A percentile compares a stretch with the other conserved stretches of the same genome.
Evolutionary conservation across 139 green algal genomes (phyloP).

Genomic region (Spirogloea muscicola): DNA sequence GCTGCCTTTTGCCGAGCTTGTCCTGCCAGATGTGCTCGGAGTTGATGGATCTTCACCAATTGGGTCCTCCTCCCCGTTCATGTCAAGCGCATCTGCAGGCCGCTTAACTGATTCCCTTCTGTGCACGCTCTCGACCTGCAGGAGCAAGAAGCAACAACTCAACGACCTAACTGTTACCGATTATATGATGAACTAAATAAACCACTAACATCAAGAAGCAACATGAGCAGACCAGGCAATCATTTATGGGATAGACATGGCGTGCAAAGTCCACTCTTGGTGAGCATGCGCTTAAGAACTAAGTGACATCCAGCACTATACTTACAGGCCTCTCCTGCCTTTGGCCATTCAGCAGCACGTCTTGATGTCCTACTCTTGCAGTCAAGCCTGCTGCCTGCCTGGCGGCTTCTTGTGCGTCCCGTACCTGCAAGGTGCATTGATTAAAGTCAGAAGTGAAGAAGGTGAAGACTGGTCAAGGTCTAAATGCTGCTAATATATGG

Average conservation of each 20-base stretch:
- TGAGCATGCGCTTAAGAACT: neutral
- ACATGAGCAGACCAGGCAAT: neutral
- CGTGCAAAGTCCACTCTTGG: neutral
- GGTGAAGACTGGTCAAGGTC: neutral
- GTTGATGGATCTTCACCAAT: too few species aligned
- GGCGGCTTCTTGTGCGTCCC: neutral
- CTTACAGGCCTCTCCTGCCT: neutral
- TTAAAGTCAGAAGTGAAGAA: neutral
- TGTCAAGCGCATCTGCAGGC: too few species aligned
- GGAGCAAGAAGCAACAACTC: too few species aligned
- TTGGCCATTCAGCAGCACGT: neutral
- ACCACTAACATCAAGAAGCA: neutral
- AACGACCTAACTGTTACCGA: slow-evolving; percentile 1
- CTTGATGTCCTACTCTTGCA: neutral
- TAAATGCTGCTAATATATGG: neutral
- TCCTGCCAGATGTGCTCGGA: too few species aligned
- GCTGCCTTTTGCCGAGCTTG: too few species aligned
- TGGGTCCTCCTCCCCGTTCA: too few species aligned
- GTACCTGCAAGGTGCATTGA: too few species aligned
- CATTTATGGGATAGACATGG: neutral
- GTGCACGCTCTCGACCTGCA: too few species aligned
- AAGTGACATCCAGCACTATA: neutral
- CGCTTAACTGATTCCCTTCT: too few species aligned
- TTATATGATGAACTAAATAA: neutral
- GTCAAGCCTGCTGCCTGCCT: neutral